Conservation (phyloP, 805 yeast species). For the Candida ulmi region DNA sequence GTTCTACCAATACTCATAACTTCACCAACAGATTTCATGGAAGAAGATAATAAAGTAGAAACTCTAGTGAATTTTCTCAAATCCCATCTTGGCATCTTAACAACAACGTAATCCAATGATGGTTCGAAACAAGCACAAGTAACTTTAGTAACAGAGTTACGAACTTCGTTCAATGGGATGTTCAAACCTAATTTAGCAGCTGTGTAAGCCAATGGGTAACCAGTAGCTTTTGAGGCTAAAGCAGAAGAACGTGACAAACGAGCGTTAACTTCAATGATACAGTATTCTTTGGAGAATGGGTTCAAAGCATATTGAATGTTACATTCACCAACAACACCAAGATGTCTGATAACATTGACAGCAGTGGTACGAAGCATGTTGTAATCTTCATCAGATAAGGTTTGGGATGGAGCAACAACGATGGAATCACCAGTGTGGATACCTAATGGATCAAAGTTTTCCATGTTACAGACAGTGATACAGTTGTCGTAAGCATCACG, state of each 20-base stretch:
- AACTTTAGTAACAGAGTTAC: conserved; percentile 87
- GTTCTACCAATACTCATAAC: conserved; percentile 98
- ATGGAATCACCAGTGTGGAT: conserved; percentile 99
- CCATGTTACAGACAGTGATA: conserved; percentile 99
- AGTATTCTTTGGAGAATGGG: conserved; percentile 89
- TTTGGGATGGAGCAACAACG: conserved; percentile 98
- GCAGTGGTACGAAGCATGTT: conserved; percentile 98
- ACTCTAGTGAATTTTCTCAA: conserved; percentile 92
- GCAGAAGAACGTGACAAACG: conserved; percentile 98
- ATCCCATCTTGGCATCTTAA: conserved; percentile 99
- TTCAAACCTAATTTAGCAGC: conserved; percentile 96
- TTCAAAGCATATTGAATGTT: conserved; percentile 95
- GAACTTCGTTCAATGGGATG: conserved; percentile 85
- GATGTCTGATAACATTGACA: conserved; percentile 91
- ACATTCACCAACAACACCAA: conserved; percentile 99
- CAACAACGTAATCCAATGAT: conserved; percentile 92
- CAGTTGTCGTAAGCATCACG: conserved; percentile 97
- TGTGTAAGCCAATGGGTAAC: conserved; percentile 95
- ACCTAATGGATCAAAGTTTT: conserved; percentile 96
- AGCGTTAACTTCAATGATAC: conserved; percentile 97
- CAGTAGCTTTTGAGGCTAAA: conserved; percentile 97
- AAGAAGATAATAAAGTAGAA: conserved; percentile 77
- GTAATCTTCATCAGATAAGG: conserved; percentile 93
- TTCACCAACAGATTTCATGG: conserved; percentile 99
- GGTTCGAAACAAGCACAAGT: conserved; percentile 98